These are phyloP conservation scores for Piromyces sp. DNA, from an alignment of 192 early-diverging fungal genomes.

Conservation along the genomic window DNA sequence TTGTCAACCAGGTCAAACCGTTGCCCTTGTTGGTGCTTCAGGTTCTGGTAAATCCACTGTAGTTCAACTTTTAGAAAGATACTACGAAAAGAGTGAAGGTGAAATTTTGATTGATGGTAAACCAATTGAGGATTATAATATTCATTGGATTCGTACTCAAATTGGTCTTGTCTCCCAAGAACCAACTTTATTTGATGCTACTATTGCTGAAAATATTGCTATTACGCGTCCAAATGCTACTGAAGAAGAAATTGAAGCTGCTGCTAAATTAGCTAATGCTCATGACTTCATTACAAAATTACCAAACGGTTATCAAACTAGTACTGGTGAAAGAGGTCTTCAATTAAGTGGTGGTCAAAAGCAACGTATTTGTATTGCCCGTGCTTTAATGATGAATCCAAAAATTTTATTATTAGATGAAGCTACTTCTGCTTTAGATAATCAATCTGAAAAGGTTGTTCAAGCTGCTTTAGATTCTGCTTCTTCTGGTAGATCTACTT, in stretches of 20 bases:
- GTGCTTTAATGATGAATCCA: conserved; percentile 11
- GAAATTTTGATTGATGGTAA: background rate
- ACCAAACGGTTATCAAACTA: background rate
- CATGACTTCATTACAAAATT: background rate
- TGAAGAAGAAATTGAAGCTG: background rate
- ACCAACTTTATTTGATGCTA: conserved; percentile 50
- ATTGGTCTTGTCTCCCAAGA: conserved; percentile 59
- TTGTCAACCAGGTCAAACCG: conserved; percentile 3
- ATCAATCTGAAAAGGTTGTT: background rate
- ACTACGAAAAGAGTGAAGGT: background rate
- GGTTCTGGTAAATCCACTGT: conserved; percentile 57
- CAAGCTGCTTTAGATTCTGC: conserved; percentile 6
- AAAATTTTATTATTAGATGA: conserved; percentile 25
- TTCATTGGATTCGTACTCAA: conserved; percentile 20
- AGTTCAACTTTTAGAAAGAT: conserved; percentile 34
- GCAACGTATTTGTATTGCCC: conserved; percentile 2
- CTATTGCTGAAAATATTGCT: conserved; percentile 50
- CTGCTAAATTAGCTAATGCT: background rate
- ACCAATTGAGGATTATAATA: background rate
- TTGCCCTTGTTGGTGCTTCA: conserved; percentile 30
- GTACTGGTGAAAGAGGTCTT: conserved; percentile 2
- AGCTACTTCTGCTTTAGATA: conserved; percentile 8
- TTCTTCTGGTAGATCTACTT: conserved; percentile 39
- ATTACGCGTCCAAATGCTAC: conserved; percentile 27
- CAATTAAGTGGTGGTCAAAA: conserved; percentile 5